Evolutionary conservation across 2,329 filamentous ascomycete species (phyloP), one percentile per base, ranked within the genome.

Genomic region (Botryotinia globosa): DNA sequence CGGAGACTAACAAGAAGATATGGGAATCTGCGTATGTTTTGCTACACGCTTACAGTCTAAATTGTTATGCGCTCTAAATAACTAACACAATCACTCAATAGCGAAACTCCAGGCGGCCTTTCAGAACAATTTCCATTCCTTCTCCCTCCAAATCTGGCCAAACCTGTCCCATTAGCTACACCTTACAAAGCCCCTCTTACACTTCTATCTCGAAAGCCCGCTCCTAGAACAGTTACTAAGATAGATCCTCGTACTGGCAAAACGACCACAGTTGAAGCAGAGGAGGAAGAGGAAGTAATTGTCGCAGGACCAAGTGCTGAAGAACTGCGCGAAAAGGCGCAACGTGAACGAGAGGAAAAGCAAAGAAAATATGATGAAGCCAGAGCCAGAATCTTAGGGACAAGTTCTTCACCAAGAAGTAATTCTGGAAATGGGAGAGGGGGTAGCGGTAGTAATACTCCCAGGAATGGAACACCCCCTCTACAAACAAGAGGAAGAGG

Each of bases 301-400:
- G 87, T 88, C 75, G 84, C 86, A 32, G 89, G 90, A 77, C 87
- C 89, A 61, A 92, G 89, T 0, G 88, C 91, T 5, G 92, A 95
- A 78, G 92, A 97, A 83, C 88, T 94, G 48, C 90, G 92, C 74
- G 88, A 90, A 37, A 92, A 92, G 79, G 92, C 94, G 70, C 89
- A 94, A 80, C 87, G 88, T 66, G 93, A 97, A 77, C 88, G 90
- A 16, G 94, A 97, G 80, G 94, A 97, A 83, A 97, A 96, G 84
- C 92, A 97, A 84, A 90, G 90, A 72, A 92, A 92, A 74, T 98
- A 98, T 81, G 92, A 97, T 74, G 94, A 97, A 83, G 93, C 91
- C 9, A 88, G 95, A 44, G 93, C 95, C 78, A 92, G 94, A 80
- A 91, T 98, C 72, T 95, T 98, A 81, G 94, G 94, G 32, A 78